Evolutionary conservation across 106 monocot genomes (phyloP).

Genomic region (Ottelia alismoides): DNA sequence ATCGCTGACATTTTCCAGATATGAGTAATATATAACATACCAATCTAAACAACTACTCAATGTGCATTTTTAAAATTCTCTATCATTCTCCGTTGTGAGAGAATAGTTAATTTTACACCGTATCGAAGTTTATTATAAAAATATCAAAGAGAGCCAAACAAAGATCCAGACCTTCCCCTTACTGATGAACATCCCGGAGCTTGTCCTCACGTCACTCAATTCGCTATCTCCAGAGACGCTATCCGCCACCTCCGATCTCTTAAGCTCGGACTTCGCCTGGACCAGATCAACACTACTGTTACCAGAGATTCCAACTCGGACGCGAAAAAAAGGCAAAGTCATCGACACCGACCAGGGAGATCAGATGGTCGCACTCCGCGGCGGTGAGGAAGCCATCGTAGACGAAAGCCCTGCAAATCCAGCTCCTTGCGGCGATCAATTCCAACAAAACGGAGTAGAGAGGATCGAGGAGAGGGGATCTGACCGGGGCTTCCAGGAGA

Average conservation of each 20-base stretch:
- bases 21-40: neutral
- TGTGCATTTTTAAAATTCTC: neutral
- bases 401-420: slow-evolving; percentile 49
- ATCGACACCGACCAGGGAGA: slow-evolving; percentile 42
- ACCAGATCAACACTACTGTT: neutral
- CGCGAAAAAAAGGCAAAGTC: neutral
- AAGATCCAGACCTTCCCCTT: slow-evolving; percentile 54
- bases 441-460: neutral
- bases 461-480: neutral
- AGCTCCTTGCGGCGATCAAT: neutral
- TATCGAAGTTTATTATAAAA: neutral
- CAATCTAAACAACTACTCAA: neutral
- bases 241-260: slow-evolving; percentile 76
- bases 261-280: slow-evolving; percentile 70
- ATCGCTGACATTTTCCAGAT: too few relatives aligned
- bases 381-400: slow-evolving; percentile 75
- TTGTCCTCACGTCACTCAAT: slow-evolving; percentile 70
- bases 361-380: slow-evolving; percentile 73
- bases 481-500: slow-evolving; percentile 74
- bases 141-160: neutral
- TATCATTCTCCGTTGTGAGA: neutral
- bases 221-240: slow-evolving; percentile 61
- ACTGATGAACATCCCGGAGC: slow-evolving; percentile 78
- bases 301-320: too few relatives aligned
- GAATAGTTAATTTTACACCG: neutral